Percentiles rank a stretch among this genome's conserved stretches.
phyloP scores from a whole-genome alignment of 148 eudicot species.

The Silene latifolia region DNA sequence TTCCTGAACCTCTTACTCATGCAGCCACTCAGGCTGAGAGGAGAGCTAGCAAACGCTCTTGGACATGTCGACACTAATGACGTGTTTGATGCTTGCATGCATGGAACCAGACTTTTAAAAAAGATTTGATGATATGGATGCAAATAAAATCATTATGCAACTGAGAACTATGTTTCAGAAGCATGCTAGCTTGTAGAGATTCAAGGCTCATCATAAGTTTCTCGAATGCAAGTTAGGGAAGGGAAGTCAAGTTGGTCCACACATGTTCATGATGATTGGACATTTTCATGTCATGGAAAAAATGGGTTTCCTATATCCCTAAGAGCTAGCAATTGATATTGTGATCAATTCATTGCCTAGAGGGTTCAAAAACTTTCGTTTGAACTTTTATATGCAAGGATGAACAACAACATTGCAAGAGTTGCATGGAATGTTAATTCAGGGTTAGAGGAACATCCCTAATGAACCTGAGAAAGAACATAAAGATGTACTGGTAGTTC shows the following conservation, averaged over 20 bases:
- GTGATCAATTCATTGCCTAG: no score
- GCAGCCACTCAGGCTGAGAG: no score
- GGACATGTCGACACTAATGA: background rate
- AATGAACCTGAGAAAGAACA: no score
- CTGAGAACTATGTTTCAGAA: no score
- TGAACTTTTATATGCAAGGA: no score
- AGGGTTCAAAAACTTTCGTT: no score
- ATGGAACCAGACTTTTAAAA: background rate
- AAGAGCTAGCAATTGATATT: no score
- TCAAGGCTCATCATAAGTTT: background rate
- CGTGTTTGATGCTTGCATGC: background rate
- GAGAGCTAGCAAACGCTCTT: background rate
- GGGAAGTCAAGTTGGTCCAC: background rate
- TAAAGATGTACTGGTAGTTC: background rate
- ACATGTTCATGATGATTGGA: constrained; percentile 13
- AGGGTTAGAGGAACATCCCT: no score
- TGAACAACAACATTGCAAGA: no score
- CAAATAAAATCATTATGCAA: background rate
- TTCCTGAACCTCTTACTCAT: no score
- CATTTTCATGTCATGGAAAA: background rate
- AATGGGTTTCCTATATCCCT: background rate
- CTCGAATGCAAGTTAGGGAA: no score
- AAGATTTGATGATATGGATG: background rate
- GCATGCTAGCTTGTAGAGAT: constrained; percentile 2
- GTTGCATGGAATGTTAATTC: no score